Evolutionary conservation across 2,329 filamentous ascomycete genomes (phyloP).

Genomic region (Geoglossum cookeanum): DNA sequence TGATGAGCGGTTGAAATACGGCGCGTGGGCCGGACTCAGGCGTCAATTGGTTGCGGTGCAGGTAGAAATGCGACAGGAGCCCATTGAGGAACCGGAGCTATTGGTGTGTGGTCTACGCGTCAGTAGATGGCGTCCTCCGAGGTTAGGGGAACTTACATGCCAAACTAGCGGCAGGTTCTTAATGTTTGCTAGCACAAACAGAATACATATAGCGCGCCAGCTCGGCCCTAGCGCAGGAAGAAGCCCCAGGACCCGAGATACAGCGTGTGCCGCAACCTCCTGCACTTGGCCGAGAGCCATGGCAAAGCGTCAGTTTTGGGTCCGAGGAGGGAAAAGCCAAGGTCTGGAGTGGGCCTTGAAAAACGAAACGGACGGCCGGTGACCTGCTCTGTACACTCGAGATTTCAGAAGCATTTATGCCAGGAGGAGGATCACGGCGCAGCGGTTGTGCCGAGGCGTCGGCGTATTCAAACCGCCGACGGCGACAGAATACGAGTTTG

Average conservation of each 20-base stretch:
- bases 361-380: too few relatives aligned
- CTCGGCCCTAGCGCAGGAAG: neutral
- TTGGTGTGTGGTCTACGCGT: neutral
- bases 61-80: slow-evolving; percentile 28
- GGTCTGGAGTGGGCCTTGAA: neutral
- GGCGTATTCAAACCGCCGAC: neutral
- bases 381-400: too few relatives aligned
- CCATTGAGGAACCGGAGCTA: slow-evolving; percentile 8
- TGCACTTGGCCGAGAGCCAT: neutral
- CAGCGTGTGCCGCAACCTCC: neutral
- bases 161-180: slow-evolving; percentile 21
- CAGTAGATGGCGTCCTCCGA: slow-evolving; percentile 1
- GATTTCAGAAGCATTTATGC: too few relatives aligned
- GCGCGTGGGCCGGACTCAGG: slow-evolving; percentile 30
- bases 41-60: slow-evolving; percentile 25
- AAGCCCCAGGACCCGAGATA: neutral
- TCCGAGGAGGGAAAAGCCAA: neutral
- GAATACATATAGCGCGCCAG: slow-evolving; percentile 6
- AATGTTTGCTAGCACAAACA: slow-evolving; percentile 20
- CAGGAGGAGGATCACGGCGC: neutral
- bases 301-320: neutral
- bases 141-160: slow-evolving; percentile 19
- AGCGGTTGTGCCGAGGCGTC: neutral
- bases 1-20: slow-evolving; percentile 54
- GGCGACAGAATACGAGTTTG: neutral